Percentiles rank a stretch among this genome's conserved stretches.
Conservation (phyloP, 2,329 filamentous ascomycete genomes). For the Rutstroemia sydowiana region DNA sequence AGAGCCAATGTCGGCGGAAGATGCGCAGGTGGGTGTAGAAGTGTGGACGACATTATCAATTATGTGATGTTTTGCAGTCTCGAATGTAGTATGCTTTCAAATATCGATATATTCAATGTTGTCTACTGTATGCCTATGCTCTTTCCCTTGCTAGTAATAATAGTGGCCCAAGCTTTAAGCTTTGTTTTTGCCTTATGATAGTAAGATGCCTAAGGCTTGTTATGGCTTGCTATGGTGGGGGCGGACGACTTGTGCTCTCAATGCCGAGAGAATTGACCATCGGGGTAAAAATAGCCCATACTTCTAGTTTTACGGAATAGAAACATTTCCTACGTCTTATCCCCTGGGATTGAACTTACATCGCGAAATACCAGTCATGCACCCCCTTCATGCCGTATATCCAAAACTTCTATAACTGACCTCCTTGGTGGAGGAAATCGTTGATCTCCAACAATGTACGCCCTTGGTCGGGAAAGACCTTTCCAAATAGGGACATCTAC, state of each 20-base stretch:
- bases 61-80: background rate
- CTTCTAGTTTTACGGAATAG: background rate
- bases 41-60: slow-evolving; percentile 42
- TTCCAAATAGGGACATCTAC: background rate
- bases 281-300: too few relatives aligned
- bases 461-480: background rate
- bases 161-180: too few relatives aligned
- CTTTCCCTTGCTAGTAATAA: too few relatives aligned
- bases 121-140: too few relatives aligned
- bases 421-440: slow-evolving; percentile 6
- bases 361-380: background rate
- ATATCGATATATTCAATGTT: too few relatives aligned
- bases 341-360: background rate
- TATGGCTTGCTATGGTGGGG: too few relatives aligned
- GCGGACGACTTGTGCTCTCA: too few relatives aligned
- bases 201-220: too few relatives aligned
- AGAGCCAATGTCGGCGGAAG: slow-evolving; percentile 49
- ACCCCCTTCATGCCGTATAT: background rate
- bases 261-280: too few relatives aligned
- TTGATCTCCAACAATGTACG: slow-evolving; percentile 13
- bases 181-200: background rate
- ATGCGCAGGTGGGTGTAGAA: slow-evolving; percentile 50
- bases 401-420: slow-evolving; percentile 1
- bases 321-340: background rate
- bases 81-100: too few relatives aligned